A percentile compares a stretch with the other conserved stretches of the same genome.
Evolutionary conservation across 1,284 basidiomycete species (phyloP).

Genomic region (Jaminaea rosea): DNA sequence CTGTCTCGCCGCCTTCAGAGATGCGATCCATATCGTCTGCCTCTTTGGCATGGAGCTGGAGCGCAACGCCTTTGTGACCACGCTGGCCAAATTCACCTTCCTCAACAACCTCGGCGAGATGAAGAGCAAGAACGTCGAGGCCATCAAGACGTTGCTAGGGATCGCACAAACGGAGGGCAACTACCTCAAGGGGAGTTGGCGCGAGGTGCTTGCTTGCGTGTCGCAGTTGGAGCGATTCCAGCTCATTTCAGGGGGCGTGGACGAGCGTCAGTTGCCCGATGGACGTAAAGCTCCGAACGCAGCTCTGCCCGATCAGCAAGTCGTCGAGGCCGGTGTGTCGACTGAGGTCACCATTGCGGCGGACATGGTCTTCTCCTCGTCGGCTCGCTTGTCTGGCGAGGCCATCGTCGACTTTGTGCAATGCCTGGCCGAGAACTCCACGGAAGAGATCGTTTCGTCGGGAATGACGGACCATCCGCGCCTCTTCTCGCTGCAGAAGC

Average conservation of each 20-base stretch:
- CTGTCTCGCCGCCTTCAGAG: slow-evolving; percentile 42
- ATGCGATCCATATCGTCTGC: slow-evolving; percentile 46
- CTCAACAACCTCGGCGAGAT: slow-evolving; percentile 47
- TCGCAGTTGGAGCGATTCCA: slow-evolving; percentile 47
- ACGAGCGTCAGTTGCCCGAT: slow-evolving; percentile 63
- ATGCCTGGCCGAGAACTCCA: slow-evolving; percentile 91
- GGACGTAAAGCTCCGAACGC: slow-evolving; percentile 54
- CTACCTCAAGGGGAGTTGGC: slow-evolving; percentile 44
- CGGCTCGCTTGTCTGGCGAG: slow-evolving; percentile 83
- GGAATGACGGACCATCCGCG: slow-evolving; percentile 71
- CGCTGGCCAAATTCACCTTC: slow-evolving; percentile 47
- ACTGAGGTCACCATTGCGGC: slow-evolving; percentile 97
- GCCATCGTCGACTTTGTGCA: slow-evolving; percentile 98
- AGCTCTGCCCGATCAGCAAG: slow-evolving; percentile 70
- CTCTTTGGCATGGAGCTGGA: slow-evolving; percentile 45
- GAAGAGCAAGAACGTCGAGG: slow-evolving; percentile 46
- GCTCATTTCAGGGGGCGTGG: slow-evolving; percentile 46
- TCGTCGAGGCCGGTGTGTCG: slow-evolving; percentile 91
- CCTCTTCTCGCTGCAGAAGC: slow-evolving; percentile 92
- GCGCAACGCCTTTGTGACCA: slow-evolving; percentile 46
- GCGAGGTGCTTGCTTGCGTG: slow-evolving; percentile 45
- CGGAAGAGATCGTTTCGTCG: slow-evolving; percentile 98
- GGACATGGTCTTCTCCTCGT: slow-evolving; percentile 97
- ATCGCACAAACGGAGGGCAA: slow-evolving; percentile 46
- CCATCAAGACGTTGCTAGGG: slow-evolving; percentile 46